Evolutionary conservation across 1,284 basidiomycete species (phyloP), one percentile per base, ranked within the genome.

Genomic region (Cystobasidium slooffiae): DNA sequence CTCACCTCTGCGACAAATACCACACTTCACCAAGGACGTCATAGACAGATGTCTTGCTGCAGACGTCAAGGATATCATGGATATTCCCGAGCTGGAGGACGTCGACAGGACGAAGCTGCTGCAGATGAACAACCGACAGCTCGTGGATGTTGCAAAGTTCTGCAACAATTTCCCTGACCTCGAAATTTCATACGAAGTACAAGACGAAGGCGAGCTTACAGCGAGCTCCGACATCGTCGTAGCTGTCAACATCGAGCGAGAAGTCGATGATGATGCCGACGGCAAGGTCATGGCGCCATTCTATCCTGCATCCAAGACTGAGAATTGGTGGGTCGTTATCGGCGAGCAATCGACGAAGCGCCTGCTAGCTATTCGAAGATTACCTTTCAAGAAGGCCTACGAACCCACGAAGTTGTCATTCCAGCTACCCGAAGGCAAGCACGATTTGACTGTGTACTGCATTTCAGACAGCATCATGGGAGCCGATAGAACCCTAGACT

Each of bases 21-120:
- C 97, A 10, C 93, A 97, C 83, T 99, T 98, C 83, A 92, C 95
- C 77, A 83, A 87, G 9, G 91, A 94, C 59, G 91, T 92, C 44
- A 85, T 99, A 80, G 88, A 90, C 80, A 88, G 95, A 20, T 98
- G 94, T 85, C 91, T 91, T 80, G 87, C 86, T 0, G 90, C 89
- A 8, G 87, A 87, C 6, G 85, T 94, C 64, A 91, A 93, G 77
- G 91, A 90, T 0, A 93, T 97, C 0, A 96, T 97, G 81, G 95
- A 97, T 81, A 88, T 97, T 77, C 96, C 96, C 91, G 94, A 97
- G 83, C 89, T 97, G 88, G 94, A 97, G 81, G 94, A 97, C 80
- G 90, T 91, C 76, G 86, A 91, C 81, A 87, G 94, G 46, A 92
- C 89, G 76, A 85, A 89, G 63, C 84, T 98, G 58, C 83, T 99